Evolutionary conservation across 106 monocot species (phyloP).

Genomic region (Dendrobium catenatum): DNA sequence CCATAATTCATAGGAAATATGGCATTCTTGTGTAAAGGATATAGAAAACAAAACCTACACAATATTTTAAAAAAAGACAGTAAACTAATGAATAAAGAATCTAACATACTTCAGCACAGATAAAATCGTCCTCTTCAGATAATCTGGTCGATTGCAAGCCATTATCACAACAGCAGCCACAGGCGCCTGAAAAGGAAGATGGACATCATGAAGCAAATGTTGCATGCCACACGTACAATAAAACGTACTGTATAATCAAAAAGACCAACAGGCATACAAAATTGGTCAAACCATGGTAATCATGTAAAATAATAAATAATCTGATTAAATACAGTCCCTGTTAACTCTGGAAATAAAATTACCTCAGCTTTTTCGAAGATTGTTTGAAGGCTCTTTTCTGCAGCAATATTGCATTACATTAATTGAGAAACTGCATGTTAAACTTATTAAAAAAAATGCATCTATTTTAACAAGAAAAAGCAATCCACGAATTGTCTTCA

Average conservation of each 20-base stretch:
- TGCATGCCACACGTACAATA: not conserved
- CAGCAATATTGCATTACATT: slow-evolving; percentile 17
- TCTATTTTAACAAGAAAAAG: slow-evolving; percentile 3
- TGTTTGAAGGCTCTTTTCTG: slow-evolving; percentile 38
- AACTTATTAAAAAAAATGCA: not conserved
- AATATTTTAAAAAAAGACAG: not conserved
- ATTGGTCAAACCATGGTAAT: not conserved
- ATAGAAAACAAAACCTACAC: slow-evolving; percentile 24
- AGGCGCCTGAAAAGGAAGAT: slow-evolving; percentile 37
- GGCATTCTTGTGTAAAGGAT: not conserved
- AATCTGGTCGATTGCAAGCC: slow-evolving; percentile 97
- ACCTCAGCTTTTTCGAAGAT: slow-evolving; percentile 36
- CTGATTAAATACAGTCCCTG: not conserved
- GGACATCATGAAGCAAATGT: not conserved
- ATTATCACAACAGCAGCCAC: slow-evolving; percentile 95
- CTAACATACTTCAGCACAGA: slow-evolving; percentile 76
- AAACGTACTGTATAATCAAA: not conserved
- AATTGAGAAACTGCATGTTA: slow-evolving; percentile 2
- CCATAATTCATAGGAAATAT: not conserved
- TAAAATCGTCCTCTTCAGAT: slow-evolving; percentile 75
- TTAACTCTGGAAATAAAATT: not conserved
- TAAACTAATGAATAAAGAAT: not conserved
- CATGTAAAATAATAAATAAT: not conserved
- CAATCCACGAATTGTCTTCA: not conserved
- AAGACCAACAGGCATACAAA: not conserved